Evolutionary conservation across 768 basidiomycete genomes (phyloP), one percentile per base, ranked within the genome.

Genomic region (Termitomyces sp.): DNA sequence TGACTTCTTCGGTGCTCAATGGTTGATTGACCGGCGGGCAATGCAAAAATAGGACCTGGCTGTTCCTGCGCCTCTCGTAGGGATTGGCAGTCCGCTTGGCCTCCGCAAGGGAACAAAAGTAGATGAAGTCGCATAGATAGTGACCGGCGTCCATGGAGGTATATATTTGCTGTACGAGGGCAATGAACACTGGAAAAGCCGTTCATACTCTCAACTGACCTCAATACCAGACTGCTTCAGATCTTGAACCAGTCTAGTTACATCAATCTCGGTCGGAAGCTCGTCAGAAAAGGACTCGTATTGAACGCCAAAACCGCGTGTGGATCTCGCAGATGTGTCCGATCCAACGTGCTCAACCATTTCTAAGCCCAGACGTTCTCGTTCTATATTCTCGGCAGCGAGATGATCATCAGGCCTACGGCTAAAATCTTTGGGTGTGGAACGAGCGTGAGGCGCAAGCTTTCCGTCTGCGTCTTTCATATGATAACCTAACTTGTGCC

Each of bases 101-200:
- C 66, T 89, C 88, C 5, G 87, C 86, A 28, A 90, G 77, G 10
- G 87, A 88, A 65, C 86, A 86, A 64, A 87, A 91, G 68, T 86
- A 88, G 58, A 86, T 80, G 68, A 86, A 90, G 71, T 90, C 88
- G 66, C 85, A 88, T 12, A 90, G 71, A 68, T 84, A 91, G 67
- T 87, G 86, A 0, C 88, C 88, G 16, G 87, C 85, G 65, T 90
- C 88, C 77, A 85, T 81, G 2, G 88, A 89, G 20, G 85, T 79
- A 66, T 85, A 84, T 22, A 88, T 83, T 72, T 85, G 78, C 85
- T 88, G 64, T 50, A 50, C 52, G 58, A 50, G 58, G 44, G 55
- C 18, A 29, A 50, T 64, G 51, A 55, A 12, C 26, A 41, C 6
- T 31, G 7, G 41, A 26, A 24, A 26, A 41, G 28, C 46, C 52